phyloP scores from a whole-genome alignment of 495 filamentous ascomycete species.

The Hypoxylon fragiforme region DNA sequence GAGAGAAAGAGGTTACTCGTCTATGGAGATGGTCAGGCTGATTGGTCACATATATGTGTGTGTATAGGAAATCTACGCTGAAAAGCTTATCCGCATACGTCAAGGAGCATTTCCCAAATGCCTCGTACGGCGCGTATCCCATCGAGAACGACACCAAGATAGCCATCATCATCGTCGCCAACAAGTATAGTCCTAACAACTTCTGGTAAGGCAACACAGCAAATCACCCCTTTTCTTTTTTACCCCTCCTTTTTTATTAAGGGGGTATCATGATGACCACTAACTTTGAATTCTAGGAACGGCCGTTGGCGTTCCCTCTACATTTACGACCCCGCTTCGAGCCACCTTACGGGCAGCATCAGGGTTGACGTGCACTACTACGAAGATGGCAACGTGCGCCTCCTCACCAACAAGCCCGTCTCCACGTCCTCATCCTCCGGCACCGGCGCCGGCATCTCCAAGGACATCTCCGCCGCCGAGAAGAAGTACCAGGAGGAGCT shows the following conservation, averaged over 20 bases:
- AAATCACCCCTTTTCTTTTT: too few species aligned
- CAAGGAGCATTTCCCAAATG: constrained; percentile 84
- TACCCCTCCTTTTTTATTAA: too few species aligned
- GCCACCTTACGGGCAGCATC: constrained; percentile 65
- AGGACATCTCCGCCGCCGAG: constrained; percentile 76
- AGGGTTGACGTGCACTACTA: constrained; percentile 98
- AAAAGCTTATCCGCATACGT: constrained; percentile 78
- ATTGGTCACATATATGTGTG: background rate
- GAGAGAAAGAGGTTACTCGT: background rate
- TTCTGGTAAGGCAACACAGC: constrained; percentile 93
- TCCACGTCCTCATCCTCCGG: constrained; percentile 58
- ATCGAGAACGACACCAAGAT: constrained; percentile 73
- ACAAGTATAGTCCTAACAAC: constrained; percentile 96
- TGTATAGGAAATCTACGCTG: constrained; percentile 71
- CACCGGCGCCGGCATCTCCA: constrained; percentile 68
- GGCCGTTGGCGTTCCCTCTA: constrained; percentile 93
- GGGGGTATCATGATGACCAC: too few species aligned
- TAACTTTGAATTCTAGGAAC: constrained; percentile 61
- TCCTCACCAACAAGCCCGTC: constrained; percentile 81
- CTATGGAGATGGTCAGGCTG: constrained; percentile 1
- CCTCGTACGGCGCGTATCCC: constrained; percentile 78
- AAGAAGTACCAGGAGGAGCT: constrained; percentile 95
- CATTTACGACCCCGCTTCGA: constrained; percentile 67
- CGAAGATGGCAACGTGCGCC: constrained; percentile 96
- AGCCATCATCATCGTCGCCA: constrained; percentile 83